phyloP scores from a whole-genome alignment of 352 stramenopile genomes.

The Globisporangium paroecandrum region DNA sequence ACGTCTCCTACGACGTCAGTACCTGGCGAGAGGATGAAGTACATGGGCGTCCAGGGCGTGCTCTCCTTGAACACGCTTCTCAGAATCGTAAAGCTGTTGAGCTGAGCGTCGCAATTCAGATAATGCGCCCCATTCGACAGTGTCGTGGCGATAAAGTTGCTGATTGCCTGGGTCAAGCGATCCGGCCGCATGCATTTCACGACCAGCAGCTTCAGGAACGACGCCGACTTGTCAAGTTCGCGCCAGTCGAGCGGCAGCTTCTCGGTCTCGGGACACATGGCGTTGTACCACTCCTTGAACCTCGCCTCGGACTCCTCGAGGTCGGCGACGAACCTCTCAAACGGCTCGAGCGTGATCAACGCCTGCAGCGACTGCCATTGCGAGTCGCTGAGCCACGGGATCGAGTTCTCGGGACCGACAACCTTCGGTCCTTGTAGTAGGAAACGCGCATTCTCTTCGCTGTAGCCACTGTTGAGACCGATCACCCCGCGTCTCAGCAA shows the following conservation, averaged over 20 bases:
- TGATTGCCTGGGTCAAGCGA: slow-evolving; percentile 90
- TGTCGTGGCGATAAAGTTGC: slow-evolving; percentile 88
- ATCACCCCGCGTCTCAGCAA: slow-evolving; percentile 70
- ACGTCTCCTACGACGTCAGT: slow-evolving; percentile 96
- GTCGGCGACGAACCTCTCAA: slow-evolving; percentile 84
- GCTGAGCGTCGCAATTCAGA: slow-evolving; percentile 81
- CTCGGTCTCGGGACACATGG: slow-evolving; percentile 76
- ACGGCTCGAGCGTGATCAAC: slow-evolving; percentile 74
- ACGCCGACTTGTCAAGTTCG: slow-evolving; percentile 86
- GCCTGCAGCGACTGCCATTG: slow-evolving; percentile 84
- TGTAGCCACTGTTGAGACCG: slow-evolving; percentile 67
- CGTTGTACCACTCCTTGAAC: slow-evolving; percentile 92
- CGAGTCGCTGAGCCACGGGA: slow-evolving; percentile 81
- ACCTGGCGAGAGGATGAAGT: slow-evolving; percentile 96
- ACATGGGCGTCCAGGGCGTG: slow-evolving; percentile 94
- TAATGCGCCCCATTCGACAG: slow-evolving; percentile 82
- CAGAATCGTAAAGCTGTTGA: slow-evolving; percentile 95
- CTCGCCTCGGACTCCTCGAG: slow-evolving; percentile 87
- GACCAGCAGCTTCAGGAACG: slow-evolving; percentile 93
- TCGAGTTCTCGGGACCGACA: slow-evolving; percentile 63
- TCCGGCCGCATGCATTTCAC: slow-evolving; percentile 93
- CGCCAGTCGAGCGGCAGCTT: slow-evolving; percentile 91
- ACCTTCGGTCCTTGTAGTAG: slow-evolving; percentile 72
- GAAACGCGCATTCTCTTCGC: slow-evolving; percentile 69
- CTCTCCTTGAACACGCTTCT: slow-evolving; percentile 92